phyloP scores from a whole-genome alignment of 2,329 filamentous ascomycete genomes.

The Acarospora socialis region DNA sequence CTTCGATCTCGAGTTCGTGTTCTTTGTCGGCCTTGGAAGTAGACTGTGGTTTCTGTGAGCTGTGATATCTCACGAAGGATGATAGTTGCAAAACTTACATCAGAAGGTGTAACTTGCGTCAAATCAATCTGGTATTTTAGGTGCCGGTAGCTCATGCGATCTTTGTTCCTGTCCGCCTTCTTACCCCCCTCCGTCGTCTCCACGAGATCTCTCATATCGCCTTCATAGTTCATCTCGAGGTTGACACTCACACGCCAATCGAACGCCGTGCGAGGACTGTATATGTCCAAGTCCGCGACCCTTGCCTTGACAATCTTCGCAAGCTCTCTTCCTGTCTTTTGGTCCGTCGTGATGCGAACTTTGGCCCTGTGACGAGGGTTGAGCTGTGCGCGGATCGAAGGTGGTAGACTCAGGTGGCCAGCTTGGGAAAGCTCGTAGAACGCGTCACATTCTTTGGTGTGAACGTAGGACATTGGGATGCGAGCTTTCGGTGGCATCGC shows the following conservation, averaged over 20 bases:
- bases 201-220: conserved; percentile 42
- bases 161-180: conserved; percentile 57
- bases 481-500: conserved; percentile 28
- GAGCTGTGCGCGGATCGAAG: conserved; percentile 47
- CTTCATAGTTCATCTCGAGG: conserved; percentile 78
- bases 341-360: conserved; percentile 64
- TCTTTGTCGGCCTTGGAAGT: conserved; percentile 22
- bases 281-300: conserved; percentile 77
- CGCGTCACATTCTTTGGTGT: conserved; percentile 67
- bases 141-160: conserved; percentile 82
- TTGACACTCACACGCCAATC: conserved; percentile 93
- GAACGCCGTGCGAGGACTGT: conserved; percentile 60
- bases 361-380: conserved; percentile 44
- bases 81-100: conserved; percentile 22
- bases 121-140: conserved; percentile 80
- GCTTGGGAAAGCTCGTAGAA: conserved; percentile 62
- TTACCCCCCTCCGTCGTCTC: conserved; percentile 25
- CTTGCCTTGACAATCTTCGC: conserved; percentile 84
- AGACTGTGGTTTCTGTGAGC: conserved; percentile 1
- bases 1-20: conserved; percentile 36
- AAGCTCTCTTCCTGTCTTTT: conserved; percentile 53
- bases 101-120: conserved; percentile 61
- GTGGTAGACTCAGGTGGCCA: conserved; percentile 47
- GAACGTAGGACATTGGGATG: conserved; percentile 61
- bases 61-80: conserved; percentile 1